Evolutionary conservation across 805 yeast genomes (phyloP).

Genomic region (Sugiyamaella valdiviana): DNA sequence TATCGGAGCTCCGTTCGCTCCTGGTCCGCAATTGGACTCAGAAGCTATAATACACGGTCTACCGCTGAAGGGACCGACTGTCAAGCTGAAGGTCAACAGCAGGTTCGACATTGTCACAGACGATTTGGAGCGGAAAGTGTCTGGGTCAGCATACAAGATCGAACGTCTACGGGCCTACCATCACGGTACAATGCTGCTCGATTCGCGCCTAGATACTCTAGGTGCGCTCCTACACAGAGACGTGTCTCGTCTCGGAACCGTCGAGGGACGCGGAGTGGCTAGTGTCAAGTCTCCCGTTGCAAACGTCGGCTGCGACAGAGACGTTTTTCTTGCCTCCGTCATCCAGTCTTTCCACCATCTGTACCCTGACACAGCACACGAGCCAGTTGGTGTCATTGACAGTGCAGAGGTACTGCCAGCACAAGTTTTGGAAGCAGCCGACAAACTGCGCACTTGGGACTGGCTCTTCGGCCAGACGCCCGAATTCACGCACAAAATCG

Average conservation of each 20-base stretch:
- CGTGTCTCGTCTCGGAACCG: constrained; percentile 34
- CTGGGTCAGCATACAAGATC: constrained; percentile 90
- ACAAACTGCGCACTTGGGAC: constrained; percentile 49
- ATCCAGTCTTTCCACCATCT: constrained; percentile 35
- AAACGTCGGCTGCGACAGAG: constrained; percentile 47
- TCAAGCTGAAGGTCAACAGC: constrained; percentile 47
- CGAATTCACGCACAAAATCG: constrained; percentile 50
- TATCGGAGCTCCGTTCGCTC: not conserved
- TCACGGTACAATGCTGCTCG: constrained; percentile 90
- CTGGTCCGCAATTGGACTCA: not conserved
- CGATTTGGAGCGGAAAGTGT: constrained; percentile 46
- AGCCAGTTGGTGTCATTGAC: constrained; percentile 3
- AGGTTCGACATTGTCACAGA: constrained; percentile 72
- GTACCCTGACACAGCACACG: constrained; percentile 21
- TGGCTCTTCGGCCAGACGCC: constrained; percentile 82
- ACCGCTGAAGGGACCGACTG: constrained; percentile 15
- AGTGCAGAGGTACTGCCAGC: constrained; percentile 14
- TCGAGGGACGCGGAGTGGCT: constrained; percentile 51
- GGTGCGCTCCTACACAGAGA: constrained; percentile 52
- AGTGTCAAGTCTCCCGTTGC: constrained; percentile 78
- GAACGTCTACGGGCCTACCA: constrained; percentile 80
- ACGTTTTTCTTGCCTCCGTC: constrained; percentile 44
- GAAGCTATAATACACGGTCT: not conserved
- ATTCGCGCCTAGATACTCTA: constrained; percentile 55
- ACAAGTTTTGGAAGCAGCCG: constrained; percentile 20